Percentiles rank a stretch among this genome's conserved stretches.
phyloP scores from a whole-genome alignment of 306 rosid genomes.

The Trifolium fragiferum region DNA sequence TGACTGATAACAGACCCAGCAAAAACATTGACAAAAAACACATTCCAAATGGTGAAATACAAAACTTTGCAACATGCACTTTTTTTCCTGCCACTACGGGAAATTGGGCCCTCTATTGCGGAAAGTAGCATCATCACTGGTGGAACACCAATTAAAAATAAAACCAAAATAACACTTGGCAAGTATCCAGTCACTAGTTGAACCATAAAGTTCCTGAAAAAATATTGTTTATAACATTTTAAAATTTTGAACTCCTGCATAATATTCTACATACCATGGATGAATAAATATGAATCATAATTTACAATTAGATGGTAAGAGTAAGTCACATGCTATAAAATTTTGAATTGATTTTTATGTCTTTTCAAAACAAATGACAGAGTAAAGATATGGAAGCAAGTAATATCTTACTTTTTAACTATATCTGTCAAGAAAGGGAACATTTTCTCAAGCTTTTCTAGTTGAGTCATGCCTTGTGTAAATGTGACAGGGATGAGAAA shows the following conservation, averaged over 20 bases:
- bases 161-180: constrained; percentile 85
- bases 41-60: constrained; percentile 94
- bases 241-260: background rate
- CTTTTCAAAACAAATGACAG: background rate
- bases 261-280: constrained; percentile 17
- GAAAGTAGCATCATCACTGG: constrained; percentile 87
- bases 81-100: constrained; percentile 87
- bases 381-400: constrained; percentile 1
- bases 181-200: constrained; percentile 90
- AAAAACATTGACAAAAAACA: constrained; percentile 84
- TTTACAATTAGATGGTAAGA: background rate
- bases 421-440: constrained; percentile 74
- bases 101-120: constrained; percentile 76
- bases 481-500: constrained; percentile 85
- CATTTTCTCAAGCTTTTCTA: constrained; percentile 63
- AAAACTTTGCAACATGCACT: constrained; percentile 90
- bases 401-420: constrained; percentile 64
- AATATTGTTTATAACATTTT: constrained; percentile 10
- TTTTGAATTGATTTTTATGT: background rate
- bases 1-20: constrained; percentile 76
- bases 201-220: constrained; percentile 63
- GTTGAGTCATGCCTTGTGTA: constrained; percentile 89
- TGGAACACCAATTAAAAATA: constrained; percentile 69
- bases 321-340: background rate
- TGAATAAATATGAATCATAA: constrained; percentile 1